Conservation (phyloP, 2,329 filamentous ascomycete species). For the Fusarium bulbicola region DNA sequence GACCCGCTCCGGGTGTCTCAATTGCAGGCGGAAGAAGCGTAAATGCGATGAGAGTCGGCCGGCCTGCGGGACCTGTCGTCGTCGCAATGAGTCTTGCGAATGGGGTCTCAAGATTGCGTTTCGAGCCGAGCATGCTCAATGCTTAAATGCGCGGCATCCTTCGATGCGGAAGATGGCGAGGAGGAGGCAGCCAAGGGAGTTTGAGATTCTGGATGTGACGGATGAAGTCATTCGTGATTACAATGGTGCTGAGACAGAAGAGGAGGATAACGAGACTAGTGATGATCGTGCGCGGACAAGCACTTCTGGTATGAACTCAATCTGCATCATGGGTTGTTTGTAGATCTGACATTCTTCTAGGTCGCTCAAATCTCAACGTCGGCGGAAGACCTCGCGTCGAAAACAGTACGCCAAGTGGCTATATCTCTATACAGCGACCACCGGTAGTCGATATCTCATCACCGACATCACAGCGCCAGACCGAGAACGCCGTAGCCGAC, state of each 20-base stretch:
- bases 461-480: constrained; percentile 42
- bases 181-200: constrained; percentile 41
- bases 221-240: constrained; percentile 51
- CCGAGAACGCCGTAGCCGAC: constrained; percentile 49
- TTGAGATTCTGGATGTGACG: constrained; percentile 51
- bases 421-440: constrained; percentile 5
- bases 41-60: constrained; percentile 51
- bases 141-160: constrained; percentile 45
- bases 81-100: constrained; percentile 46
- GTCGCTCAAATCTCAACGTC: background rate
- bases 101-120: constrained; percentile 52
- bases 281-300: background rate
- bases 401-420: constrained; percentile 7
- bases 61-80: constrained; percentile 47
- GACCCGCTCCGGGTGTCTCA: constrained; percentile 50
- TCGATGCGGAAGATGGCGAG: constrained; percentile 47
- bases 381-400: background rate
- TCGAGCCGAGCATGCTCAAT: constrained; percentile 49
- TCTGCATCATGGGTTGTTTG: background rate
- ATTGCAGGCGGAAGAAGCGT: constrained; percentile 51
- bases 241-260: constrained; percentile 39
- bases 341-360: background rate
- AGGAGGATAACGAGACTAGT: constrained; percentile 23
- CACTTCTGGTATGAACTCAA: constrained; percentile 5
- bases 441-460: constrained; percentile 15